Evolutionary conservation across 2,329 filamentous ascomycete species (phyloP).

Genomic region (Colletotrichum lentis): DNA sequence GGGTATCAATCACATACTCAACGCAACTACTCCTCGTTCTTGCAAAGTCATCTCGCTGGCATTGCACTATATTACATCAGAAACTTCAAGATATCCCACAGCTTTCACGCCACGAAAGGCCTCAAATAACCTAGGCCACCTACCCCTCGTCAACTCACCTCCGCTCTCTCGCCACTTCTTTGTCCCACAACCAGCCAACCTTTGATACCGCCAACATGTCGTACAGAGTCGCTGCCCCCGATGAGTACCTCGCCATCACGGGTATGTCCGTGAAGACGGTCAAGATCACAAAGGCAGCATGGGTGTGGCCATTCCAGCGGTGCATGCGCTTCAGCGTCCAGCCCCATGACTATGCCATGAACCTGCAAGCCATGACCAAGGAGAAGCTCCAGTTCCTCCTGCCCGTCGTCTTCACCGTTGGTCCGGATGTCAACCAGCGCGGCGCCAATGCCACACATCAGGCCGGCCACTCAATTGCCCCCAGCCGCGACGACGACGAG

Average conservation of each 20-base stretch:
- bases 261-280: conserved; percentile 79
- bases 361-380: conserved; percentile 85
- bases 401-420: conserved; percentile 86
- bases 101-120: not conserved
- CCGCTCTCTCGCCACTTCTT: not conserved
- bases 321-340: conserved; percentile 69
- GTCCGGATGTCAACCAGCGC: conserved; percentile 74
- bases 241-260: conserved; percentile 88
- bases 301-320: conserved; percentile 76
- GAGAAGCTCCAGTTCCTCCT: conserved; percentile 86
- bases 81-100: not conserved
- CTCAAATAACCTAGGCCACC: too few species aligned
- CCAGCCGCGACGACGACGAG: conserved; percentile 38
- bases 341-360: conserved; percentile 83
- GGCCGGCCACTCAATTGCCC: conserved; percentile 33
- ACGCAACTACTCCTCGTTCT: not conserved
- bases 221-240: conserved; percentile 75
- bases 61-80: not conserved
- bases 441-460: conserved; percentile 53
- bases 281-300: conserved; percentile 79
- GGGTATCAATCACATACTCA: not conserved
- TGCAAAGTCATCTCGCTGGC: not conserved
- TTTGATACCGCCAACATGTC: conserved; percentile 56
- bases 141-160: not conserved
- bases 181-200: conserved; percentile 39